Evolutionary conservation across 331 rosid genomes (phyloP), one percentile per base, ranked within the genome.

Genomic region (Phaseolus coccineus): DNA sequence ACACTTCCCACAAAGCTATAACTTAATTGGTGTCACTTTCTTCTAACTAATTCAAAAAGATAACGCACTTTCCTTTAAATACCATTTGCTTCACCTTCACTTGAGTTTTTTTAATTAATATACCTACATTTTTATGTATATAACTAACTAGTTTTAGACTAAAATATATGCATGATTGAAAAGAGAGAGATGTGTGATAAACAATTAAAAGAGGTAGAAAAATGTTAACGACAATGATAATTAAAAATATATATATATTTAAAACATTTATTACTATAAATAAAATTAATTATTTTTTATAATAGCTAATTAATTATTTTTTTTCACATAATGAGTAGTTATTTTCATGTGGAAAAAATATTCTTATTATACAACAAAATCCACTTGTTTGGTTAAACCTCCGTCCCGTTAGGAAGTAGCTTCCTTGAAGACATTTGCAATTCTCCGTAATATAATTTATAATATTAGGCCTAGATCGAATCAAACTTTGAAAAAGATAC

Each of bases 391-490:
- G 37, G 56, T 62, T 57, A 58, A 8, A 13, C 44, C 27, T 46
- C 1, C n/a, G 25, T 46, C 37, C 39, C 56, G 44, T 39, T 12
- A 27, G 37, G 10, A 25, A 33, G 64, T 53, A 31, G 22, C 83
- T 75, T 55, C 80, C 66, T 69, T 56, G 73, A 81, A 58, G 48
- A 22, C 27, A 37, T 2, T 27, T 61, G 61, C 48, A 40, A 51
- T 73, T 59, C 40, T 8, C 44, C 42, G 67, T 4, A 48, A 33
- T 37, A 22, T 33, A 10, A 24, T 40, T 79, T 61, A 69, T 61
- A 24, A 14, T 6, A 46, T 76, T 52, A 5, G 24, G 6, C 51
- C 16, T 55, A 59, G 66, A 76, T 75, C 80, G 53, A 50, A 82
- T 77, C 79, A 33, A 53, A 40, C 64, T 61, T 22, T 11, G 16